These are phyloP conservation scores for Asclepias syriaca DNA, from an alignment of 257 asterid genomes.

Conservation along the genomic window DNA sequence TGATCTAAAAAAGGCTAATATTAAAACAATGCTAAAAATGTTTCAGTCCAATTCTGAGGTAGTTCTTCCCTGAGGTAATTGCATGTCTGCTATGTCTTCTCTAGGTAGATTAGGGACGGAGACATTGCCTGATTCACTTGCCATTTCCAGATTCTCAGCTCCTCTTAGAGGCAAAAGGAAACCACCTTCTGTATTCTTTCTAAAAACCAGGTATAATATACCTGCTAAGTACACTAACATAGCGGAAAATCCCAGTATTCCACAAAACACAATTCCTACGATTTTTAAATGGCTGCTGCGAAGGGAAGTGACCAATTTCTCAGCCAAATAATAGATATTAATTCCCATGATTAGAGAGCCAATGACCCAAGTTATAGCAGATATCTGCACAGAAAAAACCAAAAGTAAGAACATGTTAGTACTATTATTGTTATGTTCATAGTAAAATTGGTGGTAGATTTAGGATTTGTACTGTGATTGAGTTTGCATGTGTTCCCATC, in stretches of 20 bases:
- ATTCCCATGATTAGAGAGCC: constrained; percentile 80
- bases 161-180: constrained; percentile 56
- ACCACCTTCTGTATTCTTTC: constrained; percentile 57
- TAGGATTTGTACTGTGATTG: constrained; percentile 42
- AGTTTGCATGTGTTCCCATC: constrained; percentile 80
- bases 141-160: constrained; percentile 35
- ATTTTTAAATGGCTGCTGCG: constrained; percentile 38
- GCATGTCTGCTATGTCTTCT: constrained; percentile 73
- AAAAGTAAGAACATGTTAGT: neutral
- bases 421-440: too few species aligned
- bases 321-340: constrained; percentile 68
- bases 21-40: neutral
- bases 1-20: neutral
- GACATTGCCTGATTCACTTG: constrained; percentile 16
- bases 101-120: constrained; percentile 40
- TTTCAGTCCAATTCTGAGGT: constrained; percentile 30
- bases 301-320: constrained; percentile 52
- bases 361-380: constrained; percentile 76
- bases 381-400: constrained; percentile 42
- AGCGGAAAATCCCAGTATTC: constrained; percentile 52
- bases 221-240: constrained; percentile 67
- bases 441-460: neutral
- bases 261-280: constrained; percentile 48
- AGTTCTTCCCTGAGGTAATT: constrained; percentile 59
- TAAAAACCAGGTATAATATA: constrained; percentile 52